These are phyloP conservation scores for Usnea hakonensis DNA, from an alignment of 495 filamentous ascomycete species.

Conservation along the genomic window DNA sequence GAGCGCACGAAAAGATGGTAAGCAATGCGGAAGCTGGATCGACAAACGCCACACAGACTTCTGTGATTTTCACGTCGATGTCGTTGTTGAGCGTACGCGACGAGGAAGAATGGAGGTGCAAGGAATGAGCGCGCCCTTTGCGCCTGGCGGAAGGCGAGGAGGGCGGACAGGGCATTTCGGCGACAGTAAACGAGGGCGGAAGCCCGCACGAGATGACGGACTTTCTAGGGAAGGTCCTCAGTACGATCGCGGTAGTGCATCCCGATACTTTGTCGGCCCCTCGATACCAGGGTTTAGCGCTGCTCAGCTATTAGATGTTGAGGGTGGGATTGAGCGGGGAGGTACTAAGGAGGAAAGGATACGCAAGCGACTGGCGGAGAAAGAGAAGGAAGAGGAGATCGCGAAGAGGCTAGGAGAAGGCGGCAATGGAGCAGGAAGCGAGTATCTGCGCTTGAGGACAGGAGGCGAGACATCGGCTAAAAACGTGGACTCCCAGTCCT, in stretches of 20 bases:
- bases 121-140: constrained; percentile 36
- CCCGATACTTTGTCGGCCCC: constrained; percentile 48
- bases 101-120: constrained; percentile 75
- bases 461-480: constrained; percentile 5
- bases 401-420: constrained; percentile 57
- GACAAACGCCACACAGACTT: constrained; percentile 80
- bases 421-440: constrained; percentile 61
- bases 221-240: constrained; percentile 40
- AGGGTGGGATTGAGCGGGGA: constrained; percentile 46
- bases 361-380: constrained; percentile 58
- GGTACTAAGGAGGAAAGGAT: constrained; percentile 57
- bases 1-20: constrained; percentile 72
- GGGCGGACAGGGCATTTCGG: constrained; percentile 42
- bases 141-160: constrained; percentile 39
- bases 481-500: constrained; percentile 1
- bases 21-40: constrained; percentile 74
- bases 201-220: constrained; percentile 23
- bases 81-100: constrained; percentile 63
- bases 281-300: constrained; percentile 38
- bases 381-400: constrained; percentile 76
- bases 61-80: constrained; percentile 87
- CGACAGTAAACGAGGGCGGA: constrained; percentile 32
- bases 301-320: constrained; percentile 61
- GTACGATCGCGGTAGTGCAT: constrained; percentile 54
- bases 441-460: constrained; percentile 59